Percentiles rank a stretch among this genome's conserved stretches.
phyloP scores from a whole-genome alignment of 2,329 filamentous ascomycete species.

The Beauveria scarabaeidicola region DNA sequence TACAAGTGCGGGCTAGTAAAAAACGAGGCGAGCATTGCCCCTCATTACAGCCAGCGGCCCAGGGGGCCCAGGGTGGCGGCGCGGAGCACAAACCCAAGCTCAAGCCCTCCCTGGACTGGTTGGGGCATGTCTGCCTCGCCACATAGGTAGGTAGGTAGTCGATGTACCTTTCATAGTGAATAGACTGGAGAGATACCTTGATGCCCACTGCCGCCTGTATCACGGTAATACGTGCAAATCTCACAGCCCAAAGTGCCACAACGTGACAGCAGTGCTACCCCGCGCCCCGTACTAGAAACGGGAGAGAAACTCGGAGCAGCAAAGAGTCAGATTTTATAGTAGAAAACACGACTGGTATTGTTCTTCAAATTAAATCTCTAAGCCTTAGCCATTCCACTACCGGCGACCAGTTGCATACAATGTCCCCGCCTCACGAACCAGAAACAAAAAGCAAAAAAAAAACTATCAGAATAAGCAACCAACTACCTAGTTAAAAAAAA shows the following conservation, averaged over 20 bases:
- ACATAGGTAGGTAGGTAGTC: neutral
- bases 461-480: slow-evolving; percentile 1
- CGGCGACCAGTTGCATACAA: neutral
- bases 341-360: slow-evolving; percentile 7
- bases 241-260: slow-evolving; percentile 2
- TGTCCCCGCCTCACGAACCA: neutral
- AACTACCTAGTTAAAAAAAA: neutral
- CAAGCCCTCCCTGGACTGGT: slow-evolving; percentile 1
- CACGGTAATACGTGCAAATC: neutral
- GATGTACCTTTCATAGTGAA: neutral
- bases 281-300: too few relatives aligned
- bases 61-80: neutral
- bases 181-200: neutral
- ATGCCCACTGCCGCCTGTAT: neutral
- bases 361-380: slow-evolving; percentile 4
- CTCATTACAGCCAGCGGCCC: slow-evolving; percentile 6
- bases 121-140: neutral
- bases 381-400: neutral
- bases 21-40: slow-evolving; percentile 11
- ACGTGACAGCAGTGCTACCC: neutral
- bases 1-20: slow-evolving; percentile 11
- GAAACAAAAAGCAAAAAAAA: neutral
- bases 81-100: slow-evolving; percentile 5
- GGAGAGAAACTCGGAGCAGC: neutral
- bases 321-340: neutral